phyloP scores from a whole-genome alignment of 768 basidiomycete genomes.

The Postia placenta region DNA sequence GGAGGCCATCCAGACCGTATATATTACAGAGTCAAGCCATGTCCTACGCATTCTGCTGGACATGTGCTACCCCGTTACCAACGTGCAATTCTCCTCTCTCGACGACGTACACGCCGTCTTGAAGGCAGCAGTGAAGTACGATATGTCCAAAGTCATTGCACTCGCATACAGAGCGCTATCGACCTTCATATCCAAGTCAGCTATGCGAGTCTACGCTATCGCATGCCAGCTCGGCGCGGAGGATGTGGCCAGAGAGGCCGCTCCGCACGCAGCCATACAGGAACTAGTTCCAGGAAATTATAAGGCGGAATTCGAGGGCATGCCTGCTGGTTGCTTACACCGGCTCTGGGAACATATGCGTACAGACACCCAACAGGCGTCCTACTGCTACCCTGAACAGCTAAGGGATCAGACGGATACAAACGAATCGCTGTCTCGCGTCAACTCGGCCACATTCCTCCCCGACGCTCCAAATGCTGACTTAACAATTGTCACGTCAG shows the following conservation, averaged over 20 bases:
- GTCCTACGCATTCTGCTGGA: slow-evolving; percentile 6
- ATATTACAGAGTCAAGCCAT: slow-evolving; percentile 6
- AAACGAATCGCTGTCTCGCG: too few species aligned
- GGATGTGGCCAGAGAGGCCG: not conserved
- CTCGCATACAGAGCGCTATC: not conserved
- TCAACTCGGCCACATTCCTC: slow-evolving; percentile 20
- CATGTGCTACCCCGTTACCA: slow-evolving; percentile 7
- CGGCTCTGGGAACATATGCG: not conserved
- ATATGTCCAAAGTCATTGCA: not conserved
- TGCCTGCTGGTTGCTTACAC: not conserved
- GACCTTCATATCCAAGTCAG: not conserved
- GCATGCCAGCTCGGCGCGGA: not conserved
- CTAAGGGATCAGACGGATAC: too few species aligned
- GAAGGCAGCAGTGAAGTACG: slow-evolving; percentile 7
- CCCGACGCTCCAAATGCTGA: slow-evolving; percentile 42
- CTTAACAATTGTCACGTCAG: slow-evolving; percentile 48
- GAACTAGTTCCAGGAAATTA: too few species aligned
- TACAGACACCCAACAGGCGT: too few species aligned
- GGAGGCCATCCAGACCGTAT: not conserved
- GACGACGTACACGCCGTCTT: slow-evolving; percentile 2
- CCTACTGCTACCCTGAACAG: too few species aligned
- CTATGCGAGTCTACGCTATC: not conserved
- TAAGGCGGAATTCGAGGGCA: not conserved
- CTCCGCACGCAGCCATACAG: not conserved
- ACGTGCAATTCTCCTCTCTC: not conserved